A percentile compares a stretch with the other conserved stretches of the same genome.
Evolutionary conservation across 1,139 yeast species (phyloP).

Genomic region (Saccharomyces pastorianus): DNA sequence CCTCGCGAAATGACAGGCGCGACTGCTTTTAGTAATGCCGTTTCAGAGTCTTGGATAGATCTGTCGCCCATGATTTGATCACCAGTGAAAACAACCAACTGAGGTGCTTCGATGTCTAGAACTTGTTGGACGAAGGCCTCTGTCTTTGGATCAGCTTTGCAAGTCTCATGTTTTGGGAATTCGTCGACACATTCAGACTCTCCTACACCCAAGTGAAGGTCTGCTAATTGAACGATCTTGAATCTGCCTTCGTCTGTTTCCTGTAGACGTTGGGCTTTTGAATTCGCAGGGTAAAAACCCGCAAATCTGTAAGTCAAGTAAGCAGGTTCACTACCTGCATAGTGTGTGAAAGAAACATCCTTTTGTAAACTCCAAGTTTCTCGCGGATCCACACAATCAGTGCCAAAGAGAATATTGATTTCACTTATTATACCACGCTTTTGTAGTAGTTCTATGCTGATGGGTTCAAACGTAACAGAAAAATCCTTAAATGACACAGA

Average conservation of each 20-base stretch:
- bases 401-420: slow-evolving; percentile 65
- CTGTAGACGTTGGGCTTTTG: slow-evolving; percentile 10
- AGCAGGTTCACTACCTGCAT: slow-evolving; percentile 5
- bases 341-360: slow-evolving; percentile 22
- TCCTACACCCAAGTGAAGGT: slow-evolving; percentile 75
- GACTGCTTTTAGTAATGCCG: slow-evolving; percentile 70
- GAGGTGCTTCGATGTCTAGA: slow-evolving; percentile 66
- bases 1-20: slow-evolving; percentile 56
- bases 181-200: slow-evolving; percentile 69
- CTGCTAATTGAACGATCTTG: slow-evolving; percentile 79
- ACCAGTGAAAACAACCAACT: slow-evolving; percentile 76
- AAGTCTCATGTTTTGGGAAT: slow-evolving; percentile 43
- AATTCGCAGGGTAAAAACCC: slow-evolving; percentile 3
- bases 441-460: not conserved
- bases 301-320: slow-evolving; percentile 2
- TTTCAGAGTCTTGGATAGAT: slow-evolving; percentile 61
- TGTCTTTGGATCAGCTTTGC: slow-evolving; percentile 72
- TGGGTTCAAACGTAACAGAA: not conserved
- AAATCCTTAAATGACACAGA: not conserved
- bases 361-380: slow-evolving; percentile 52
- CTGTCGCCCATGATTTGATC: slow-evolving; percentile 68
- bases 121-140: slow-evolving; percentile 49
- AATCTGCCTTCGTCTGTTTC: slow-evolving; percentile 42
- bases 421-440: slow-evolving; percentile 21
- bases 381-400: slow-evolving; percentile 69